These are phyloP conservation scores for Scenedesmus sp. DNA, from an alignment of 163 green algal species.

Conservation along the genomic window DNA sequence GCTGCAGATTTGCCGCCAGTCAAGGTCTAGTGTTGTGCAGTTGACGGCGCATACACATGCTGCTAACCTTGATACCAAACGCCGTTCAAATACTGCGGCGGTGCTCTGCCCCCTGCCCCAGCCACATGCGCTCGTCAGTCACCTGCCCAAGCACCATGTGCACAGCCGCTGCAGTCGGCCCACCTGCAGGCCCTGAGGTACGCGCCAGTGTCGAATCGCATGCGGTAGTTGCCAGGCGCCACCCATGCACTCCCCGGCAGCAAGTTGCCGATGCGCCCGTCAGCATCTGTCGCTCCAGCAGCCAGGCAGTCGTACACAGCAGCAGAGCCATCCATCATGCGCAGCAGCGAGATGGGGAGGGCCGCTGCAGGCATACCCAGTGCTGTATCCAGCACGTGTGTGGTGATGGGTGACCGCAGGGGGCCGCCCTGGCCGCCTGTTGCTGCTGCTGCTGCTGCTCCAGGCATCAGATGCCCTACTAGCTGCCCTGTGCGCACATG, in stretches of 20 bases:
- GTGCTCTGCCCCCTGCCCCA: not conserved
- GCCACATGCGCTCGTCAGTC: not conserved
- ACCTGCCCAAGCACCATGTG: not conserved
- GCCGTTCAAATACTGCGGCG: not conserved
- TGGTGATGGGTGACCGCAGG: constrained; percentile 91
- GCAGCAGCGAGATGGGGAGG: constrained; percentile 82
- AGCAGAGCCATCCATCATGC: constrained; percentile 51
- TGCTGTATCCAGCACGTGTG: constrained; percentile 94
- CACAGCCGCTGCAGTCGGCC: not conserved
- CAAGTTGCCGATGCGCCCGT: constrained; percentile 83
- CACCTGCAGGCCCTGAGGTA: constrained; percentile 80
- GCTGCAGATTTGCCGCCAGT: not conserved
- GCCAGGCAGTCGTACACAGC: constrained; percentile 70
- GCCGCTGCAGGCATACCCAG: constrained; percentile 83
- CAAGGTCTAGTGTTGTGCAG: too few species aligned
- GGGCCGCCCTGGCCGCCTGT: constrained; percentile 13
- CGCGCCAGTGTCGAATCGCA: constrained; percentile 84
- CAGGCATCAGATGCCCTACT: constrained; percentile 70
- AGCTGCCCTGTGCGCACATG: constrained; percentile 72
- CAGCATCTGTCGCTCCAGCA: constrained; percentile 78
- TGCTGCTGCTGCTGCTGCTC: constrained; percentile 37
- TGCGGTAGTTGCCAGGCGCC: constrained; percentile 81
- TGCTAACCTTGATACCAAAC: too few species aligned
- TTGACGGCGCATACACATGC: too few species aligned
- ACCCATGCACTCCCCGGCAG: constrained; percentile 69